A percentile compares a stretch with the other conserved stretches of the same genome.
These are phyloP conservation scores for Tarenaya hassleriana DNA, from an alignment of 345 rosid genomes.

Conservation along the genomic window DNA sequence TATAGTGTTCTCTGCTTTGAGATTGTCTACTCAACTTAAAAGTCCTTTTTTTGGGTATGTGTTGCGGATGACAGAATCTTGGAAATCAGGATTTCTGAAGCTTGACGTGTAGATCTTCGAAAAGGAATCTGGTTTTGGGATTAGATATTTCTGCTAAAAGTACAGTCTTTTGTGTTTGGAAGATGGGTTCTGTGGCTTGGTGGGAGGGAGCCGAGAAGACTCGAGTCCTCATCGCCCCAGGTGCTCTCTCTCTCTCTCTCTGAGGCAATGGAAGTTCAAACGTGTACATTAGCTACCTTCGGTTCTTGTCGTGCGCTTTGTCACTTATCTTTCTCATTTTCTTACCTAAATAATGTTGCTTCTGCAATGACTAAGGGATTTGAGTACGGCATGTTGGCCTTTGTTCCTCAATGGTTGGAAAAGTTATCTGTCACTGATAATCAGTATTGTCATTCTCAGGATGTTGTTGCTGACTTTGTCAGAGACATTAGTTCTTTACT, in stretches of 20 bases:
- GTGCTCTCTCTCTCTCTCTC: constrained; percentile 17
- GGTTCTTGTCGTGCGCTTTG: constrained; percentile 1
- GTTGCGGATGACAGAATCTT: constrained; percentile 3
- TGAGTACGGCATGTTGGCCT: background rate
- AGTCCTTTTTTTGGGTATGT: background rate
- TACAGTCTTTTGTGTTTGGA: background rate
- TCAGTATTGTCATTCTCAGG: no score
- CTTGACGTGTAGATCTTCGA: constrained; percentile 9
- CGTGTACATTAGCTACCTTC: no score
- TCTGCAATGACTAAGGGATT: background rate
- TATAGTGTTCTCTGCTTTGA: background rate
- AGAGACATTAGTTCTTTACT: background rate
- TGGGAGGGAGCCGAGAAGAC: constrained; percentile 36
- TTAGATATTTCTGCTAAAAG: no score
- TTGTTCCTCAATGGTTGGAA: background rate
- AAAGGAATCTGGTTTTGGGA: no score
- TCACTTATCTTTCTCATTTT: background rate
- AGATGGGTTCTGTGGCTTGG: constrained; percentile 28
- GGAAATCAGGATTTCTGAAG: background rate
- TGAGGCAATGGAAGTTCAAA: no score
- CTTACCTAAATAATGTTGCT: background rate
- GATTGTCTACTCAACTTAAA: background rate
- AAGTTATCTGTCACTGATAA: background rate
- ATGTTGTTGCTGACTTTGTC: no score
- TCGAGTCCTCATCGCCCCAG: constrained; percentile 36